Evolutionary conservation across 75 land plant species (phyloP).

Genomic region (Cunninghamia lanceolata): DNA sequence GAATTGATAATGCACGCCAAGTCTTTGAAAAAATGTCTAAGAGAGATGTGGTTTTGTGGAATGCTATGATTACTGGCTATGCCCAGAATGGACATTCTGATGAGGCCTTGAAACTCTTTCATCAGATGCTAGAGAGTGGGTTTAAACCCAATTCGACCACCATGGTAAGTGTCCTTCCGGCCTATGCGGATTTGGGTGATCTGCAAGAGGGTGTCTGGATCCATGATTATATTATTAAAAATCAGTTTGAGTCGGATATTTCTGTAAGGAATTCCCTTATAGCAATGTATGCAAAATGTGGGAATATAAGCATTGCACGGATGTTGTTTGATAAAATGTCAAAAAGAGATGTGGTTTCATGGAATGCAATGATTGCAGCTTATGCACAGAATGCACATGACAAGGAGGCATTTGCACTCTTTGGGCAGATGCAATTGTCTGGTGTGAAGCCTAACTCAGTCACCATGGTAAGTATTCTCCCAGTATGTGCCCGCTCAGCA

Average conservation of each 20-base stretch:
- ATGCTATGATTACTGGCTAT: slow-evolving; percentile 22
- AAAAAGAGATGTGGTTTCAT: slow-evolving; percentile 15
- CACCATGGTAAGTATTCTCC: slow-evolving; percentile 28
- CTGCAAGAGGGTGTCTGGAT: slow-evolving; percentile 16
- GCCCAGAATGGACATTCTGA: slow-evolving; percentile 12
- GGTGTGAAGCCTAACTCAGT: slow-evolving; percentile 13
- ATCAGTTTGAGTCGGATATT: slow-evolving; percentile 13
- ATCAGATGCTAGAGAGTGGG: slow-evolving; percentile 6
- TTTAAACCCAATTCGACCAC: slow-evolving; percentile 15
- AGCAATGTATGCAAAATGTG: slow-evolving; percentile 33
- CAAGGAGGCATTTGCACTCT: slow-evolving; percentile 19
- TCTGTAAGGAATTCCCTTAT: slow-evolving; percentile 23
- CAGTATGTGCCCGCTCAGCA: slow-evolving; percentile 32
- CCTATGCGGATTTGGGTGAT: slow-evolving; percentile 13
- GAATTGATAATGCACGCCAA: slow-evolving; percentile 19
- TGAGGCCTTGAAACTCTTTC: slow-evolving; percentile 15
- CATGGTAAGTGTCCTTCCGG: slow-evolving; percentile 14
- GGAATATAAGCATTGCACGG: slow-evolving; percentile 13
- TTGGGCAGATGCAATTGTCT: slow-evolving; percentile 10
- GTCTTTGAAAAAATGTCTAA: slow-evolving; percentile 17
- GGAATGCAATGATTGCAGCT: slow-evolving; percentile 24
- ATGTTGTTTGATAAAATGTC: slow-evolving; percentile 14
- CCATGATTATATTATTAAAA: slow-evolving; percentile 4
- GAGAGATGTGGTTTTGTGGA: slow-evolving; percentile 21
- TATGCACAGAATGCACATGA: slow-evolving; percentile 16